Evolutionary conservation across 352 stramenopile genomes (phyloP), one percentile per base, ranked within the genome.

Genomic region (Albugo laibachii): DNA sequence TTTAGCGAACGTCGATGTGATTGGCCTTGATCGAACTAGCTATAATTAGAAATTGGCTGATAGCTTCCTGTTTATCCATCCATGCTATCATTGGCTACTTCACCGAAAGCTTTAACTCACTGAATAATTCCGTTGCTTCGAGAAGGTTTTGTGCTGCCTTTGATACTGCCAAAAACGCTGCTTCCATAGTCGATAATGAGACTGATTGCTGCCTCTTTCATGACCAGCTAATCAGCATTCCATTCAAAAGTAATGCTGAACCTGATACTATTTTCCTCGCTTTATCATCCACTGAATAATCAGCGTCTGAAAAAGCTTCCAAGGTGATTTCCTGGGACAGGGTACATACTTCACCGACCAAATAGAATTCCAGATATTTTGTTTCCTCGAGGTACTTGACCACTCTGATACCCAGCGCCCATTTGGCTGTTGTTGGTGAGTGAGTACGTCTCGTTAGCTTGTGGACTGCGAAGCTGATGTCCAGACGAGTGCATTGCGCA

Each of bases 391-490:
- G 62, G 13, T 14, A 62, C 63, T 47, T 63, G 58, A 5, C 48
- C 24, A 31, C 24, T 31, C 24, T 31, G 24, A 31, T 8, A 10
- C 3, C 50, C 1, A 56, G n/a, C 5, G 36, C 38, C 43, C 41
- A 59, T 27, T 65, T 47, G 1, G 12, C 12, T 1, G 40, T 35
- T 0, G 27, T 47, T 0, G 49, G 55, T 14, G 45, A 36, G 31
- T 65, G 61, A 2, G 47, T 19, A 0, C 15, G 43, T 4, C 58
- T 27, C 0, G 52, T 58, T 15, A 47, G 56, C 12, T 36, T 13
- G 14, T 66, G 50, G 8, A 66, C 53, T 0, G 48, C 57, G 41
- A 55, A 64, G 0, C 51, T 16, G 16, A 61, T 63, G 45, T 62
- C 47, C 0, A 57, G 55, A 4, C 58, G 19, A 0, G 53, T 66